These are phyloP conservation scores for Russula compacta DNA, from an alignment of 768 basidiomycete genomes.

Conservation along the genomic window DNA sequence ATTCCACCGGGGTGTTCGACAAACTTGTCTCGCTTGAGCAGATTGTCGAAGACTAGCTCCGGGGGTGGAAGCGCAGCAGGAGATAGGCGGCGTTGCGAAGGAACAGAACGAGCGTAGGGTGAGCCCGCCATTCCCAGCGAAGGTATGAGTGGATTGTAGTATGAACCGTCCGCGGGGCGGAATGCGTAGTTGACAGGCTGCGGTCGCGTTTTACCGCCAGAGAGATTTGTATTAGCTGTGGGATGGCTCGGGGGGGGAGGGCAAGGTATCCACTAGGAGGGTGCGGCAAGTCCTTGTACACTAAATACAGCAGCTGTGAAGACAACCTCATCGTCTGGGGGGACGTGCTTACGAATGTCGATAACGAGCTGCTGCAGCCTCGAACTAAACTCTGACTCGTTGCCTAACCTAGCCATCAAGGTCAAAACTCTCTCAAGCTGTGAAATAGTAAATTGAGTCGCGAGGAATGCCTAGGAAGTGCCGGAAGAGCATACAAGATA, in stretches of 20 bases:
- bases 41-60: slow-evolving; percentile 59
- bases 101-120: slow-evolving; percentile 50
- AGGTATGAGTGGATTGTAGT: slow-evolving; percentile 30
- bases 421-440: slow-evolving; percentile 20
- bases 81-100: slow-evolving; percentile 37
- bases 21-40: slow-evolving; percentile 38
- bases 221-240: not conserved
- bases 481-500: slow-evolving; percentile 8
- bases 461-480: not conserved
- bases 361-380: slow-evolving; percentile 15
- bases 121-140: slow-evolving; percentile 29
- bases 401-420: slow-evolving; percentile 13
- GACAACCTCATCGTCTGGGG: not conserved
- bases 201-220: not conserved
- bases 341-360: slow-evolving; percentile 7
- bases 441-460: not conserved
- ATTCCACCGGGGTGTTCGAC: slow-evolving; percentile 40
- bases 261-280: slow-evolving; percentile 18
- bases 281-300: slow-evolving; percentile 20
- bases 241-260: not conserved
- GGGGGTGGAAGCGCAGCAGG: slow-evolving; percentile 50
- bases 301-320: not conserved
- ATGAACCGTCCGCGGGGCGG: slow-evolving; percentile 30
- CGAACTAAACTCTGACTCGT: not conserved
- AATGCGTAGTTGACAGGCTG: slow-evolving; percentile 13